Evolutionary conservation across 164 flowering plant genomes (phyloP), one percentile per base, ranked within the genome.

Genomic region (Nymphaea thermarum): DNA sequence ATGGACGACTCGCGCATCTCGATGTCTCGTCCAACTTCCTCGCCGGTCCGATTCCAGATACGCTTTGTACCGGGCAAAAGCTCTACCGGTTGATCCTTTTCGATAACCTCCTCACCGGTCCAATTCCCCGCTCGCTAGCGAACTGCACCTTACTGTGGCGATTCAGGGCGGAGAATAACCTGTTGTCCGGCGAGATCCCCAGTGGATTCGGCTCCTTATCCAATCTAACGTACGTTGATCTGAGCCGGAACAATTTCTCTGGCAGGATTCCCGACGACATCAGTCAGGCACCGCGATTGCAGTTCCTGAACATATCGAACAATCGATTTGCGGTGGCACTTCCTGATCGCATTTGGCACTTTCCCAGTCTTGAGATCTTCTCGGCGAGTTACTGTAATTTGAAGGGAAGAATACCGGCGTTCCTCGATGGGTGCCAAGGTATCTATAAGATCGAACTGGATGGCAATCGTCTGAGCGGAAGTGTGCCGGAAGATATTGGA

Each of bases 21-120:
- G 99, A 95, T 67, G 93, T 88, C 11, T 88, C 96, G 1, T 77
- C 95, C 0, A 94, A 94, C 69, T 70, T 65, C 0, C 86, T 94
- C 63, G 67, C 85, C 0, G 98, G 98, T 45, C 79, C 94, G 7
- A 76, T 95, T 43, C 99, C 99, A 0, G 78, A 81, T 10, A 74
- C 68, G 25, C 80, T 95, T 17, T 95, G 99, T 72, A 17, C 25
- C 16, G 87, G 96, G 4, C 83, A 87, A 71, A 73, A 60, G 55
- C 82, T 95, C 0, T 64, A 42, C 25, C 81, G 78, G 67, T 88
- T 92, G 77, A 79, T 90, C 5, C 88, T 92, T 53, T 91, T 91
- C 80, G 77, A 84, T 62, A 95, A 95, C 82, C 69, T 64, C 11
- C 84, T 95, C 62, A 61, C 59, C 8, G 75, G 78, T 3, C 65